Base-by-base conservation (phyloP, 768 basidiomycete genomes). In the Vararia minispora region DNA sequence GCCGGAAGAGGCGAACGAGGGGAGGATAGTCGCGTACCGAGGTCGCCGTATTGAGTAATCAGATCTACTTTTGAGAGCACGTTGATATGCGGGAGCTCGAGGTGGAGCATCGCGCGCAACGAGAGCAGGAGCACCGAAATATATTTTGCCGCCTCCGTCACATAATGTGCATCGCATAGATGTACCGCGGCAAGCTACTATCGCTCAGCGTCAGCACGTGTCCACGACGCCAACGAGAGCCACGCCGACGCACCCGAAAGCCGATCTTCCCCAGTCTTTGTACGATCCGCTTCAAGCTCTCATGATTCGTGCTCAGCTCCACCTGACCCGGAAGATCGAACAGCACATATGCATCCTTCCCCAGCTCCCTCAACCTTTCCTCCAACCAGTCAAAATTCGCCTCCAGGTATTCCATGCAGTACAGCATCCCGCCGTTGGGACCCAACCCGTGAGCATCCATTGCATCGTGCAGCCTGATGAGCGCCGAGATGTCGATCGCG, bases 251-350 rank as follows among this genome's bases (percentile, higher is more conserved):
- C n/a, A n/a, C n/a, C n/a, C 94, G 69, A 55, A 87, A 91, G 12
- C 80, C 79, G 50, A 65, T 56, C 62, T 88, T 92, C 28, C 65
- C 65, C 42, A 92, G 60, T 52, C 64, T 74, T 28, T 71, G 68
- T 4, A 94, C 68, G 44, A 98, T 82, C 36, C 66, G 68, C 63
- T 85, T 90, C 49, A 97, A 54, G 51, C 88, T 89, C 6, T 81
- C 77, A 56, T 98, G 94, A 55, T 94, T 95, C 36, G 95, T 99
- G 58, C 86, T 90, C 33, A 99, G 64, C 58, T 99, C 95, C 36
- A 98, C 95, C 63, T 99, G 95, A 1, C 95, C 95, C 0, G 95
- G 91, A 4, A 95, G 72, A 57, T 99, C 95, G 57, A 99, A 95
- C 25, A 99, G 65, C 27, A 97, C 72, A 58, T 94, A 97, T 17